Evolutionary conservation across 139 green algal species (phyloP), one percentile per base, ranked within the genome.

Genomic region (Coccomyxa sp.): DNA sequence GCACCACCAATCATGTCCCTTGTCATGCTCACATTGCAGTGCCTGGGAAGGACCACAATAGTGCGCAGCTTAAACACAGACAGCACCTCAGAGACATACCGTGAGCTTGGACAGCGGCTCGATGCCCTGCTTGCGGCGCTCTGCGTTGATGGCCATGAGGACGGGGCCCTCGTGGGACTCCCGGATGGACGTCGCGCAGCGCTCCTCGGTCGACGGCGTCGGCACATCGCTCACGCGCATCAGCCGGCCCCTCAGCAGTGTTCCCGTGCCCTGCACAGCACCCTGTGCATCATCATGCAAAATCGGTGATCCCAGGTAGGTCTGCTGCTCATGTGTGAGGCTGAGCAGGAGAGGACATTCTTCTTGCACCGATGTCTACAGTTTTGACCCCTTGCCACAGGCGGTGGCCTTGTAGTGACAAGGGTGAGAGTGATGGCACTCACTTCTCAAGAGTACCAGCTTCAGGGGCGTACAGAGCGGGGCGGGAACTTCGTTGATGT

Each of bases 121-220:
- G 70, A 81, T 27, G 22, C 87, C 88, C 34, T 71, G 55, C 8
- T 41, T 38, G 0, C 38, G 55, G 33, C 85, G 82, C 55, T 81
- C 69, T 7, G 58, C 73, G 34, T 91, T 91, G 74, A 93, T 79
- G 58, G 88, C 74, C 31, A 81, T 71, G 58, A 91, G 81, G 79
- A 91, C 84, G 0, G 82, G 76, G 58, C 73, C 70, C 73, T 91
- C 86, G 75, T 71, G 0, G 22, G 78, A 31, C 74, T 77, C 77
- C 34, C 50, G 50, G 2, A 64, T 22, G 27, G 50, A 18, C 50
- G 50, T 64, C 50, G 50, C 50, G 50, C 50, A 64, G 50, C 50
- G 50, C 50, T 64, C 50, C 50, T 64, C 18, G 2, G 50, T 64
- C 50, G 50, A 64, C 1, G 50, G 50, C 50, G 50, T 64, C 68